A percentile compares a stretch with the other conserved stretches of the same genome.
Evolutionary conservation across 768 basidiomycete genomes (phyloP).

Genomic region (Suillus bovinus): DNA sequence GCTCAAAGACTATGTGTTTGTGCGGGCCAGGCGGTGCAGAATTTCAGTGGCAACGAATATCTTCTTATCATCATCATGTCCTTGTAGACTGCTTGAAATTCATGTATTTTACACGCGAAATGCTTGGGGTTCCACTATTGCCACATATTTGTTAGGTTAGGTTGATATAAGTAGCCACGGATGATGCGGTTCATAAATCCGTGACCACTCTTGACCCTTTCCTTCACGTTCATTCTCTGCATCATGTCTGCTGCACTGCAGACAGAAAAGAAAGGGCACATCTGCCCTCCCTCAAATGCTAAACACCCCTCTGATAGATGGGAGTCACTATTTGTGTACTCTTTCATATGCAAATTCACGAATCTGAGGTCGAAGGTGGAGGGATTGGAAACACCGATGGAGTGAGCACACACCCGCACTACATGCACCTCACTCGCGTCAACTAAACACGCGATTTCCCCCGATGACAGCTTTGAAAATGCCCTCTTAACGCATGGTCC

Average conservation of each 20-base stretch:
- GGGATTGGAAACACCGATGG: constrained; percentile 78
- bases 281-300: constrained; percentile 60
- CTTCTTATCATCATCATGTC: constrained; percentile 23
- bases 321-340: constrained; percentile 85
- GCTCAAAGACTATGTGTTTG: constrained; percentile 2
- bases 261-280: constrained; percentile 49
- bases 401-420: constrained; percentile 54
- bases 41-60: constrained; percentile 16
- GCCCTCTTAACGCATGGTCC: constrained; percentile 73
- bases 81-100: constrained; percentile 17
- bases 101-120: constrained; percentile 28
- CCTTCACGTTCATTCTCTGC: constrained; percentile 32
- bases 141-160: constrained; percentile 35
- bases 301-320: constrained; percentile 80
- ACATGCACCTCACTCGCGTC: constrained; percentile 21
- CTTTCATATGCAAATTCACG: constrained; percentile 84
- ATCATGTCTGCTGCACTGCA: constrained; percentile 40
- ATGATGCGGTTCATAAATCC: constrained; percentile 34
- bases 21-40: constrained; percentile 7
- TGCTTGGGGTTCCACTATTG: constrained; percentile 29
- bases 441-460: constrained; percentile 34
- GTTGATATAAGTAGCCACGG: constrained; percentile 41
- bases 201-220: constrained; percentile 36
- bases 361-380: constrained; percentile 72
- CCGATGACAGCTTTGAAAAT: constrained; percentile 66